Conservation (phyloP, 164 flowering plant species). For the Stephania cephalantha region DNA sequence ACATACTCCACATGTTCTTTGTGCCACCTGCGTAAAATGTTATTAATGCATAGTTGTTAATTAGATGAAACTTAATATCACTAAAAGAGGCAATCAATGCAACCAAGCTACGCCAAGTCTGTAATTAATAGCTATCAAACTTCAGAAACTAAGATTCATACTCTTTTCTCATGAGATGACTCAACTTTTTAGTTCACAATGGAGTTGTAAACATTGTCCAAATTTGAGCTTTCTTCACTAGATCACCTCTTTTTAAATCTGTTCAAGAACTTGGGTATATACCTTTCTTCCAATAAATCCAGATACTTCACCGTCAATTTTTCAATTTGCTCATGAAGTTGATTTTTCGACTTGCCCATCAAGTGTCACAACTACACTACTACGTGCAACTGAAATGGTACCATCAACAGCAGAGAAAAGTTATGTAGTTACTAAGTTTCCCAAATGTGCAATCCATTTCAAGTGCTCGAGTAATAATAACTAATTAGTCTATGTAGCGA, state of each 20-base stretch:
- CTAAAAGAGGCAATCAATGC: not conserved
- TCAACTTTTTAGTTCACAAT: too few species aligned
- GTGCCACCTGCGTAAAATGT: slow-evolving; percentile 46
- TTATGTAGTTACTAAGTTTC: not conserved
- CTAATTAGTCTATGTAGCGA: not conserved
- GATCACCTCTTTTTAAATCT: not conserved
- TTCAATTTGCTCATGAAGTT: not conserved
- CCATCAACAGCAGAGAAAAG: not conserved
- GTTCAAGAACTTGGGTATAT: not conserved
- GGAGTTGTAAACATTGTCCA: not conserved
- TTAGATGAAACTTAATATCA: not conserved
- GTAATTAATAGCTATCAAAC: too few species aligned
- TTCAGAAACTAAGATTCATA: too few species aligned
- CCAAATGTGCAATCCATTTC: not conserved
- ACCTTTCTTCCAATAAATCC: not conserved
- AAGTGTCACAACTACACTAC: not conserved
- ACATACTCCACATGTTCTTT: slow-evolving; percentile 63
- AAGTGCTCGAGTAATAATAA: not conserved
- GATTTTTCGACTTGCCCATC: not conserved
- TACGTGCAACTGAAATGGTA: not conserved
- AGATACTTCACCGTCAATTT: not conserved
- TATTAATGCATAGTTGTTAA: not conserved
- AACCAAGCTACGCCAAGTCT: not conserved
- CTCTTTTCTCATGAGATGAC: too few species aligned
- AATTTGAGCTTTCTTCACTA: not conserved